phyloP scores from a whole-genome alignment of 352 stramenopile genomes.

The Phytophthora ohioensis region DNA sequence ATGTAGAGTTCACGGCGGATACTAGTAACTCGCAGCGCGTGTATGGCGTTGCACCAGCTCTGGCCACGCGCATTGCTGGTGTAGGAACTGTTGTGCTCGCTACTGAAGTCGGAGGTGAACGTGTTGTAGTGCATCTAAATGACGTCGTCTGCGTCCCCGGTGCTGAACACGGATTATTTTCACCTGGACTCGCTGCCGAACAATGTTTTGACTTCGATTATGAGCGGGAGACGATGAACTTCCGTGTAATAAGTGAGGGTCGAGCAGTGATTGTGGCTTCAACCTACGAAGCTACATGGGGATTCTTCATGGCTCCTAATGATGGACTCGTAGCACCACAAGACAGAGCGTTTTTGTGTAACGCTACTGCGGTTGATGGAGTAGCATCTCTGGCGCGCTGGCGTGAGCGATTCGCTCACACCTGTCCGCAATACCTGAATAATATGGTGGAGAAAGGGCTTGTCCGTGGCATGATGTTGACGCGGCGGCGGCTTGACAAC shows the following conservation, averaged over 20 bases:
- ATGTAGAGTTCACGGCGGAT: background rate
- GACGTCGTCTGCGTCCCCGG: conserved; percentile 11
- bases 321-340: background rate
- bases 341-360: background rate
- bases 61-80: background rate
- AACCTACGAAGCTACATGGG: background rate
- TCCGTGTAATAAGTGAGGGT: background rate
- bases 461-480: conserved; percentile 3
- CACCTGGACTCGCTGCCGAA: background rate
- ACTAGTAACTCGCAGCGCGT: background rate
- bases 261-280: background rate
- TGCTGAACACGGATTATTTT: conserved; percentile 4
- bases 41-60: background rate
- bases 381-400: background rate
- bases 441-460: background rate
- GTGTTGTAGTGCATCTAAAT: background rate
- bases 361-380: background rate
- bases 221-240: background rate
- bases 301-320: background rate
- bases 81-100: conserved; percentile 1
- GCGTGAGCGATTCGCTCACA: background rate
- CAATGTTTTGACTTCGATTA: conserved; percentile 13
- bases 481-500: background rate
- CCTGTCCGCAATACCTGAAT: conserved; percentile 4
- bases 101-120: background rate